Base-by-base conservation (phyloP, 2,329 filamentous ascomycete genomes). In the Orbilia blumenaviensis region DNA sequence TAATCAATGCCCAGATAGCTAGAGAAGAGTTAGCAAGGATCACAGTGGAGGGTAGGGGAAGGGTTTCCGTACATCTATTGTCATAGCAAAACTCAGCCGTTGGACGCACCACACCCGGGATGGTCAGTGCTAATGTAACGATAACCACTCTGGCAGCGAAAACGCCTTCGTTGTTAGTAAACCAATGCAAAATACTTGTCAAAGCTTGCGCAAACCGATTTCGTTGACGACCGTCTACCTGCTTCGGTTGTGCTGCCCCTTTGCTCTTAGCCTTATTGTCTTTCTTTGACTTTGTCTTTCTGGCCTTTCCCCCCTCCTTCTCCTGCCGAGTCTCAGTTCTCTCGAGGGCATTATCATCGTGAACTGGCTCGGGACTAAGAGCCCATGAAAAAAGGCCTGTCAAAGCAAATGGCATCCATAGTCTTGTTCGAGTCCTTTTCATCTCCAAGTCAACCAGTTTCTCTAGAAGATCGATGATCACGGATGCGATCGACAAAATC, bases 11-110 rank as follows among this genome's bases (percentile, higher is more conserved):
- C 86, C 86, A 87, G 0, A 87, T 81, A 0, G 61, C 73, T 77
- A 27, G 3, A 32, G 0, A 9, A 38, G 23, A 16, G n/a, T 42
- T 52, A 60, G 21, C 16, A 38, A 21, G 12, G 41, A 25, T 5
- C 12, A 10, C 8, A 54, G n/a, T 18, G n/a, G 2, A 5, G 7
- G 32, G 38, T n/a, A 27, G n/a, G 14, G n/a, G 9, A 34, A 1
- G 8, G 16, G 32, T 9, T n/a, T 34, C 10, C 48, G 18, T 66
- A 76, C 86, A 85, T 78, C 86, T 86, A 67, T 87, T 83, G 1
- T 85, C 83, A 58, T 86, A 87, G 77, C 84, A 87, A 78, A 87
- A 87, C 0, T 84, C 85, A 0, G 86, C 83, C 0, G 82, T 83
- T 25, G 80, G 79, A 0, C 84, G 84, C 2, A 87, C 81, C 0